Evolutionary conservation across 768 basidiomycete genomes (phyloP), one percentile per base, ranked within the genome.

Genomic region (Nidularia pulvinata): DNA sequence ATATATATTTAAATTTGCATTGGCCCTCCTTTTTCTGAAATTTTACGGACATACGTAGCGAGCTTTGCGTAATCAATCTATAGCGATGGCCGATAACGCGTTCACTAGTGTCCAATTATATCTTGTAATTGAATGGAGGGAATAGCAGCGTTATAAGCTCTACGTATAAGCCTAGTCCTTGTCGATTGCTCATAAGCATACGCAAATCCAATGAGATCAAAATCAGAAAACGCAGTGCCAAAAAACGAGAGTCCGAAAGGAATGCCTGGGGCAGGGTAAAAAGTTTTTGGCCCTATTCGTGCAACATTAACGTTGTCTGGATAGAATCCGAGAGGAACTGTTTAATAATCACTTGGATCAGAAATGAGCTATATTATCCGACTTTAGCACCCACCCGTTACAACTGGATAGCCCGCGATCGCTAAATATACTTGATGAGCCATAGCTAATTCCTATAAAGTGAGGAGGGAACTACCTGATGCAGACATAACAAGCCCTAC

Each of bases 181-280:
- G 86, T 87, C 54, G 72, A 75, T 61, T 86, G 85, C 64, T 89
- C 86, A 55, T 83, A 87, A 1, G 85, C 84, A 65, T 77, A 87
- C 2, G 76, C 87, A 55, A 82, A 77, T 0, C 78, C 72, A 54
- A 88, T 76, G 46, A 87, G 71, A 16, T 75, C 65, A 59, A 77
- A 80, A 53, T 86, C 86, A 43, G 80, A 80, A 62, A 81, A 87
- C 13, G 80, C 81, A 1, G 84, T 82, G 0, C 84, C 84, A 9
- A 85, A 59, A 67, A 88, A 86, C 4, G 82, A 78, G 5, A 87
- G 63, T 1, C 86, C 85, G 46, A 86, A 82, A 0, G 85, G 85
- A 39, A 81, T 75, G 9, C 82, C 82, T 3, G 82, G 85, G 0
- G 76, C 76, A 1, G 80, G 78, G 51, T 76, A 79, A 0, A 78